Base-by-base conservation (phyloP, 441 rosid genomes). In the Populus hybrid region DNA sequence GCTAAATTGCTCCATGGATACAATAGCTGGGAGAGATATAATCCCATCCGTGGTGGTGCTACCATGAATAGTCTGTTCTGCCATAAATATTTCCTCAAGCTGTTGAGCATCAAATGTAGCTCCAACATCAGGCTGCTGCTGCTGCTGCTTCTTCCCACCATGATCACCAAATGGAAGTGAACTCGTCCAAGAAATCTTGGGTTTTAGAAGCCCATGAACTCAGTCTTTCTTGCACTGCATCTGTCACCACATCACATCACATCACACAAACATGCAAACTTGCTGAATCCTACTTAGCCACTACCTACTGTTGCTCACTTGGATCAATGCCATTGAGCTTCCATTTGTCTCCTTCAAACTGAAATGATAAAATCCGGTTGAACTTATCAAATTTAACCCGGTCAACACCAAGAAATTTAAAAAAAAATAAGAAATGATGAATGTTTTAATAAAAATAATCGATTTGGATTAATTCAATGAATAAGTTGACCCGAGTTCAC, bases 1-100 rank as follows among this genome's bases (percentile, higher is more conserved):
- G 89, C 99, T 91, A 88, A 94, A 96, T 82, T 96, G 98, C 84
- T 94, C 98, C 59, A 96, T 90, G 68, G 98, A 93, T 72, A 92
- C 85, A 28, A 89, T 83, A 77, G 98, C 97, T 77, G 94, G 92
- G 70, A 86, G 77, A 8, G 98, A 94, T 71, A 91, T 91, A 81
- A 77, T 63, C 64, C 98, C 94, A 63, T 85, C 86, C 0, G 6
- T 14, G 56, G 89, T 87, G 11, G 90, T 93, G 75, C 85, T 78
- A 31, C 93, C 77, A 56, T 82, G 69, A 81, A 91, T 83, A 4
- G 97, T 93, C 86, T 85, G 94, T 74, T 96, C 97, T 29, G 87
- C 92, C 79, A 92, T 80, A 79, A 90, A 91, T 61, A 94, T 87
- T 45, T 92, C 94, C 83, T 90, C 92, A 86, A 90, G 81, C 68